phyloP scores from a whole-genome alignment of 768 basidiomycete species.

The Thelephora ganbajun region DNA sequence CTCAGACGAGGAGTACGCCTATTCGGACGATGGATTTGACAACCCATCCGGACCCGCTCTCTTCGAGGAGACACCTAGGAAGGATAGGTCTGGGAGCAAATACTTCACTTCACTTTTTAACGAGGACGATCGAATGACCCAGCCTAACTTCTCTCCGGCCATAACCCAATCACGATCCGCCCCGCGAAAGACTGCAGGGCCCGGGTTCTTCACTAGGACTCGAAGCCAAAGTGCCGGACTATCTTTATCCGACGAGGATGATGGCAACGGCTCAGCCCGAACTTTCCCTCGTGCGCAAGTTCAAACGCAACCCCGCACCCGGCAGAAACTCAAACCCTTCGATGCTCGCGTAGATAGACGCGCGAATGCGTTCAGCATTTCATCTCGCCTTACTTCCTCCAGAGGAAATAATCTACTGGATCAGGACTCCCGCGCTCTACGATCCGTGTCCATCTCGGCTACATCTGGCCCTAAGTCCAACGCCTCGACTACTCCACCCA shows the following conservation, averaged over 20 bases:
- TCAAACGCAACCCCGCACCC: slow-evolving; percentile 2
- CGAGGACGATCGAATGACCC: slow-evolving; percentile 12
- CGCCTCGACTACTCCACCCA: no score
- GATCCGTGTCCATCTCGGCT: no score
- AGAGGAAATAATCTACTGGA: no score
- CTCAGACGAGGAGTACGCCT: slow-evolving; percentile 16
- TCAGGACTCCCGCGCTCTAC: no score
- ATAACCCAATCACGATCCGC: not conserved
- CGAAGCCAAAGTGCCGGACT: slow-evolving; percentile 4
- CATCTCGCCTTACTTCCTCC: no score
- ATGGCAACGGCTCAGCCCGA: slow-evolving; percentile 5
- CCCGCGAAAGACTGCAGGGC: not conserved
- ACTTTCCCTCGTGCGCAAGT: slow-evolving; percentile 16
- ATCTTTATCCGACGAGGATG: slow-evolving; percentile 1
- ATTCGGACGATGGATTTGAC: slow-evolving; percentile 6
- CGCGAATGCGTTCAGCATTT: no score
- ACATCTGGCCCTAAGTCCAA: no score
- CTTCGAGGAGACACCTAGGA: slow-evolving; percentile 61
- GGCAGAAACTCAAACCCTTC: slow-evolving; percentile 7
- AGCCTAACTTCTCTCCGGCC: not conserved
- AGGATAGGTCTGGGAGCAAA: slow-evolving; percentile 39
- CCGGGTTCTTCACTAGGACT: slow-evolving; percentile 3
- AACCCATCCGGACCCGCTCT: slow-evolving; percentile 27
- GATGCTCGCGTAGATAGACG: not conserved
- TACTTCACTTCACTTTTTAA: slow-evolving; percentile 60